Evolutionary conservation across 768 basidiomycete species (phyloP), one percentile per base, ranked within the genome.

Genomic region (Tricholoma saponaceum): DNA sequence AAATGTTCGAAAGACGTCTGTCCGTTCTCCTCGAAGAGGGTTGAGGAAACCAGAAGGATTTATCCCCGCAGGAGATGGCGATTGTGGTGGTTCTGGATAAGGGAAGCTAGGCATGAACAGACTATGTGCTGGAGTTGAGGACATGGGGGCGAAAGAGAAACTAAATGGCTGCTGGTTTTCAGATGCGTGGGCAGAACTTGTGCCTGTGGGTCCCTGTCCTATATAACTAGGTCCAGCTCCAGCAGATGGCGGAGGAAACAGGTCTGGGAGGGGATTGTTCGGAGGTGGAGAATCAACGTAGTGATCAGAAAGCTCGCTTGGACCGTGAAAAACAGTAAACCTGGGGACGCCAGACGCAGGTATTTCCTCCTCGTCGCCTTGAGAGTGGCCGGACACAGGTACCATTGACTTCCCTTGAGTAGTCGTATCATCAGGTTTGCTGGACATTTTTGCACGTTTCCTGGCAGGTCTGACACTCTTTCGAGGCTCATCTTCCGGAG

Each of bases 151-250:
- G 62, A 82, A 83, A 49, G 74, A 70, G 62, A 83, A 85, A 57
- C 68, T 74, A 62, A 85, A 85, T 1, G 77, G 77, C 46, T 79
- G 75, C 35, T 77, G 79, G 63, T 83, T 86, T 67, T 85, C 85
- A 2, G 75, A 63, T 12, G 78, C 79, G 51, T 76, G 72, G 23
- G 79, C 77, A 32, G 81, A 79, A 59, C 75, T 80, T 22, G 80
- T 83, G 7, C 70, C 65, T 6, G 60, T 63, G 26, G 64, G 46
- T 18, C 56, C 56, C 56, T 61, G 55, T 54, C 56, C 55, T 30
- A 51, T 44, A 35, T 60, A 22, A 25, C 30, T 53, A 47, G 64
- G 51, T 55, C 56, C 35, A 70, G 62, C 47, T 60, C 67, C 44
- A 68, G 78, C 71, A 12, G 82, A 76, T 3, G 76, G 58, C 16